A percentile compares a stretch with the other conserved stretches of the same genome.
Evolutionary conservation across 2,329 filamentous ascomycete species (phyloP).

Genomic region (Dothistroma pini): DNA sequence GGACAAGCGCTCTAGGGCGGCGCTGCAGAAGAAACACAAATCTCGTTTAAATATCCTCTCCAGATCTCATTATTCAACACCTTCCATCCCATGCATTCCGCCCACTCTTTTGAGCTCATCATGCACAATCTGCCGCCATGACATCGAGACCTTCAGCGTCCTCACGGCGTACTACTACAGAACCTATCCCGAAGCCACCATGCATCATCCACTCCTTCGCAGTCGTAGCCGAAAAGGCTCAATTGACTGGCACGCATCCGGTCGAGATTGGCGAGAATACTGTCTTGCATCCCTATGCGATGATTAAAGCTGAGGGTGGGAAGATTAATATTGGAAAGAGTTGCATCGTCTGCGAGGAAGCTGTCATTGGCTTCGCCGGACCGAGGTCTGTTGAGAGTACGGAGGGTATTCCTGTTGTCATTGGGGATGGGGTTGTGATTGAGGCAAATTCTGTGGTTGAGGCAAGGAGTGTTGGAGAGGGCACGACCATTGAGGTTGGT

Average conservation of each 20-base stretch:
- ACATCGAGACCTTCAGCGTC: constrained; percentile 14
- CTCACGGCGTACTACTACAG: constrained; percentile 10
- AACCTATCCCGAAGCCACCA: constrained; percentile 30
- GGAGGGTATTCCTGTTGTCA: constrained; percentile 34
- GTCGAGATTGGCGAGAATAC: constrained; percentile 75
- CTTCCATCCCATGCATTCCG: not conserved
- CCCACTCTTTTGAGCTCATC: not conserved
- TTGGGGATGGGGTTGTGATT: constrained; percentile 44
- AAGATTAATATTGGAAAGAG: constrained; percentile 43
- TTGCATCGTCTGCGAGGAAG: constrained; percentile 73
- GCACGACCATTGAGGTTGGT: constrained; percentile 31
- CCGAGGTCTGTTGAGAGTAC: constrained; percentile 6
- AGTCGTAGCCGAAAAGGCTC: constrained; percentile 47
- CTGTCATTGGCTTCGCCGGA: constrained; percentile 34
- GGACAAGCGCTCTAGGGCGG: too few species aligned
- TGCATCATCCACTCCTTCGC: constrained; percentile 45
- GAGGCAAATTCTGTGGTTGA: constrained; percentile 44
- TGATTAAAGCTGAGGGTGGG: constrained; percentile 41
- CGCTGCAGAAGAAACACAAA: too few species aligned
- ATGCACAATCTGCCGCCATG: constrained; percentile 14
- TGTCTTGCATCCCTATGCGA: constrained; percentile 80
- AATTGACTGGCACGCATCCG: constrained; percentile 65
- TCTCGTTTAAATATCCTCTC: too few species aligned
- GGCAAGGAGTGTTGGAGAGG: constrained; percentile 30
- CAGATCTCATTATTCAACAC: not conserved